phyloP scores from a whole-genome alignment of 768 basidiomycete species.

The Podaxis sp. region DNA sequence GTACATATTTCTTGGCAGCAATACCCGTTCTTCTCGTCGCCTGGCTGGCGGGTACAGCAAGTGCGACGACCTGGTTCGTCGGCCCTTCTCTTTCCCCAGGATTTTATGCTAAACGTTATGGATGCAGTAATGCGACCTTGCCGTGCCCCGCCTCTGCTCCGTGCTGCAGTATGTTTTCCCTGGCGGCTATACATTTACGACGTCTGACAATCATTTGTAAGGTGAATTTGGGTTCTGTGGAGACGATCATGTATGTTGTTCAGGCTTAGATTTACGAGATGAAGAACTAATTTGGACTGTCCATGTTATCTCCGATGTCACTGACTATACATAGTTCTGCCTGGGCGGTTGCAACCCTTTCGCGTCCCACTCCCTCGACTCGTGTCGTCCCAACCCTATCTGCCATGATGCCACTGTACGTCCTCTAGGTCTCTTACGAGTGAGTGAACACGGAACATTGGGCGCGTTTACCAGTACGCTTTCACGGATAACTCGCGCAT shows the following conservation, averaged over 20 bases:
- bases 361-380: constrained; percentile 57
- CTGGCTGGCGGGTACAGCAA: constrained; percentile 8
- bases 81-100: not conserved
- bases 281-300: not conserved
- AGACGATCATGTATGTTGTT: constrained; percentile 37
- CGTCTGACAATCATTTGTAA: constrained; percentile 19
- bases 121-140: constrained; percentile 40
- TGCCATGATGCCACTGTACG: constrained; percentile 64
- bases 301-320: not conserved
- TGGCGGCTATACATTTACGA: not conserved
- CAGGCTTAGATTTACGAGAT: not conserved
- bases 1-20: not conserved
- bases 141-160: constrained; percentile 46
- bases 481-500: constrained; percentile 68
- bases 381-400: constrained; percentile 72
- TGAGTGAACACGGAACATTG: constrained; percentile 4
- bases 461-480: constrained; percentile 42
- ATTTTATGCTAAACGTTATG: not conserved
- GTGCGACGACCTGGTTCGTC: constrained; percentile 12
- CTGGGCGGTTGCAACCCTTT: constrained; percentile 87
- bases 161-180: constrained; percentile 47
- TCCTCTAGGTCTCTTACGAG: not conserved
- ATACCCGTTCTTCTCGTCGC: constrained; percentile 8
- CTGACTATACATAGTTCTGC: constrained; percentile 54
- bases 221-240: constrained; percentile 60